These are phyloP conservation scores for Diaporthe ampelina DNA, from an alignment of 2,329 filamentous ascomycete species.

Conservation along the genomic window DNA sequence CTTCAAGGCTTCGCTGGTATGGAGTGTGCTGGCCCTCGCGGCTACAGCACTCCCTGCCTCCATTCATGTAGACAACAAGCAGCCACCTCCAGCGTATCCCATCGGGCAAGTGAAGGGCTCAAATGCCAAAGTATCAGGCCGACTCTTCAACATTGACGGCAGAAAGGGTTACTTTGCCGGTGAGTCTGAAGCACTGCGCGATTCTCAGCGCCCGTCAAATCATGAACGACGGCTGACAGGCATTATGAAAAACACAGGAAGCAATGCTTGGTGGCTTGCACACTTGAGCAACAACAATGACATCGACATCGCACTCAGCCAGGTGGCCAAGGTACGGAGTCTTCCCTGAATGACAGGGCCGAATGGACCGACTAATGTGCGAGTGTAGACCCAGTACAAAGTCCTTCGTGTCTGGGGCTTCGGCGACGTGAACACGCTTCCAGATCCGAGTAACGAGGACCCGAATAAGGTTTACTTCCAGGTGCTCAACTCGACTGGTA, in stretches of 20 bases:
- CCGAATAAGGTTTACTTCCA: slow-evolving; percentile 64
- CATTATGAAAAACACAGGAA: neutral
- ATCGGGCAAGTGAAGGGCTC: slow-evolving; percentile 27
- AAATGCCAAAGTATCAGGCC: slow-evolving; percentile 37
- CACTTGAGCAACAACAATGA: slow-evolving; percentile 64
- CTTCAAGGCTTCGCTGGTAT: neutral
- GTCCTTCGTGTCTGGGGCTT: slow-evolving; percentile 75
- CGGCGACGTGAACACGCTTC: slow-evolving; percentile 66
- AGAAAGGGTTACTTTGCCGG: slow-evolving; percentile 37
- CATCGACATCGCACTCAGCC: slow-evolving; percentile 59
- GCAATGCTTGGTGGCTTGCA: slow-evolving; percentile 41
- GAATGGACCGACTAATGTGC: slow-evolving; percentile 49
- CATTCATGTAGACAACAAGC: slow-evolving; percentile 33
- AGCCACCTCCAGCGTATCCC: slow-evolving; percentile 35
- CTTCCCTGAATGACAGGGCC: neutral
- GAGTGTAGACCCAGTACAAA: slow-evolving; percentile 62
- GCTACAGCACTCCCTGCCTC: slow-evolving; percentile 5
- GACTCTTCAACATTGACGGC: slow-evolving; percentile 35
- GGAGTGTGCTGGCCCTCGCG: slow-evolving; percentile 8
- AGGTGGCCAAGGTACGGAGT: slow-evolving; percentile 37
- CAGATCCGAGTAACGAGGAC: slow-evolving; percentile 47
- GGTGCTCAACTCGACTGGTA: slow-evolving; percentile 61
- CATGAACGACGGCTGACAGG: too few relatives aligned
- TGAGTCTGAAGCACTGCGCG: neutral
- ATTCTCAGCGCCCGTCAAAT: neutral